Evolutionary conservation across 2,329 filamentous ascomycete genomes (phyloP).

Genomic region (Hymenoscyphus repandus): DNA sequence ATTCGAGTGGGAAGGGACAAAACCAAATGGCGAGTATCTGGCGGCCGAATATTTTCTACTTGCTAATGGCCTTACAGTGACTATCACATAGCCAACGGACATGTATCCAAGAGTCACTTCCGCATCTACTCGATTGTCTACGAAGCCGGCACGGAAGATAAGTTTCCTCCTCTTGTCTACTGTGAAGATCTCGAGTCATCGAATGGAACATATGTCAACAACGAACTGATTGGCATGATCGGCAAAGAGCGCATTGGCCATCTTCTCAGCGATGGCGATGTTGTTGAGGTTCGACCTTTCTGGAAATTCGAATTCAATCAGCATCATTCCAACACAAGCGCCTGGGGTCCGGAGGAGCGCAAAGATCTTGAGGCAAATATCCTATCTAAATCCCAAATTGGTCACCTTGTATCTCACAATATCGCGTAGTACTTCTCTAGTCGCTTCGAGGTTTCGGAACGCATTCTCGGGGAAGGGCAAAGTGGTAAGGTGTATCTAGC

Average conservation of each 20-base stretch:
- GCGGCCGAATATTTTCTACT: not conserved
- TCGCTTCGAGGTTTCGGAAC: conserved; percentile 43
- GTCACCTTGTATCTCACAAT: conserved; percentile 14
- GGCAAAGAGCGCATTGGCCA: conserved; percentile 33
- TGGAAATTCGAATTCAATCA: conserved; percentile 35
- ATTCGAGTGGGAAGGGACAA: conserved; percentile 29
- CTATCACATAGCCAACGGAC: conserved; percentile 36
- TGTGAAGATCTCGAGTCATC: conserved; percentile 50
- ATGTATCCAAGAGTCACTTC: conserved; percentile 49
- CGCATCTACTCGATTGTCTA: conserved; percentile 51
- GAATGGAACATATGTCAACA: conserved; percentile 51
- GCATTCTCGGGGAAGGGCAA: conserved; percentile 48
- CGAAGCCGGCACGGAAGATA: conserved; percentile 32
- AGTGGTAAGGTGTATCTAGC: conserved; percentile 51
- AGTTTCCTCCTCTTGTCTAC: conserved; percentile 40
- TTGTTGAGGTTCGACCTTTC: conserved; percentile 37
- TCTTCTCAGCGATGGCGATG: conserved; percentile 47
- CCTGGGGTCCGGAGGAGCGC: conserved; percentile 26
- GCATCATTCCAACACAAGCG: conserved; percentile 5
- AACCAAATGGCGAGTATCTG: conserved; percentile 23
- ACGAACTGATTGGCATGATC: conserved; percentile 39
- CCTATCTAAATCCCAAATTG: not conserved
- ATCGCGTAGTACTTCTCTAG: conserved; percentile 39
- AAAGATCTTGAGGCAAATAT: conserved; percentile 33
- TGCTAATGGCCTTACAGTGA: conserved; percentile 27